A percentile compares a stretch with the other conserved stretches of the same genome.
Conservation (phyloP, 1,284 basidiomycete genomes). For the Irpex sp. region DNA sequence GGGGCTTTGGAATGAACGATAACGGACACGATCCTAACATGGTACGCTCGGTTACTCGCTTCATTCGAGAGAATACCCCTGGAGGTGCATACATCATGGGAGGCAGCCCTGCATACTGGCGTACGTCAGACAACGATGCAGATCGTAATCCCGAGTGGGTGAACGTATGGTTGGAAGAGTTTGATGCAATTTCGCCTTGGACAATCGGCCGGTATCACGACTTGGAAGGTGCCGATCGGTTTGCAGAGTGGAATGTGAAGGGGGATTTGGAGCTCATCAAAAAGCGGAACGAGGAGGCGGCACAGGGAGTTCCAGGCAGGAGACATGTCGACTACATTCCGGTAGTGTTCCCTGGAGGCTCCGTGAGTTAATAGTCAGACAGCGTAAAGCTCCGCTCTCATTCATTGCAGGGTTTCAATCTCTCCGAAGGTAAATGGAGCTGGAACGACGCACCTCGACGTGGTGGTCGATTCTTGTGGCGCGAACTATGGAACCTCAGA, state of each 20-base stretch:
- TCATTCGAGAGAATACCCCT: constrained; percentile 57
- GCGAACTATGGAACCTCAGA: constrained; percentile 64
- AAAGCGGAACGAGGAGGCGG: constrained; percentile 37
- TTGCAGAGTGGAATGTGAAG: constrained; percentile 56
- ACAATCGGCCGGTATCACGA: constrained; percentile 62
- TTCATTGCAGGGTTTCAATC: constrained; percentile 54
- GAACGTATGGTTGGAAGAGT: constrained; percentile 63
- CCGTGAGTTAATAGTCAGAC: constrained; percentile 42
- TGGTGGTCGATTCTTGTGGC: constrained; percentile 73
- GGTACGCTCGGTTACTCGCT: constrained; percentile 48
- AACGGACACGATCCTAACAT: constrained; percentile 58
- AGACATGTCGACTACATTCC: constrained; percentile 70
- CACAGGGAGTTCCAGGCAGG: constrained; percentile 30
- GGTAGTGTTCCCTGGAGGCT: constrained; percentile 71
- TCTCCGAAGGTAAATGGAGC: constrained; percentile 62
- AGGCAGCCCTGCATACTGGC: constrained; percentile 67
- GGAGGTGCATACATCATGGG: constrained; percentile 72
- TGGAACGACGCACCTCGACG: constrained; percentile 64
- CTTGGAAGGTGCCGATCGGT: constrained; percentile 54
- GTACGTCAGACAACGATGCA: constrained; percentile 61
- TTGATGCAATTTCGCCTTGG: constrained; percentile 77
- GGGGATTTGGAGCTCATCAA: constrained; percentile 58
- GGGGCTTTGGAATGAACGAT: constrained; percentile 71
- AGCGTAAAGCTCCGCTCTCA: background rate
- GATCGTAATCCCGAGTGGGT: constrained; percentile 61